phyloP scores from a whole-genome alignment of 352 stramenopile species.

The Phytopythium vexans region DNA sequence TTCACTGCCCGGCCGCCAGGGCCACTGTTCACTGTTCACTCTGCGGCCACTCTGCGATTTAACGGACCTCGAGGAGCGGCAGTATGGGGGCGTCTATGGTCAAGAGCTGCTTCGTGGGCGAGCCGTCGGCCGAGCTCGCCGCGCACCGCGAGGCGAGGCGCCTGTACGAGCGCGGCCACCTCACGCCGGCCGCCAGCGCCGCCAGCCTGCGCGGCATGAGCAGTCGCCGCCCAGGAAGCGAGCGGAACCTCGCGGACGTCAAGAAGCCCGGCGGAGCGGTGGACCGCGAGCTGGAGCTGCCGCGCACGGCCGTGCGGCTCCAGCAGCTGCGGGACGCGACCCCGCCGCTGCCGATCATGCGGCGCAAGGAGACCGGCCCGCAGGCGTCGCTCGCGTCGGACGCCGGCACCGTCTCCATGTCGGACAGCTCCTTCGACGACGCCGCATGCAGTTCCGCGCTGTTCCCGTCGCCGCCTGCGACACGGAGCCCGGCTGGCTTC shows the following conservation, averaged over 20 bases:
- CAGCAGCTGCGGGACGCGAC: conserved; percentile 17
- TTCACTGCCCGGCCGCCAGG: neutral
- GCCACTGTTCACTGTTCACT: neutral
- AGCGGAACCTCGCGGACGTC: conserved; percentile 14
- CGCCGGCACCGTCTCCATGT: conserved; percentile 25
- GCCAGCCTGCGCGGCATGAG: conserved; percentile 1
- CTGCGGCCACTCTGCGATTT: neutral
- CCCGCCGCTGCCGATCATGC: neutral
- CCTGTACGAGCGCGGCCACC: conserved; percentile 11
- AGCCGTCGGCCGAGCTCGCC: conserved; percentile 9
- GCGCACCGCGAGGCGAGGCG: conserved; percentile 16
- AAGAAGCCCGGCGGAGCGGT: conserved; percentile 1
- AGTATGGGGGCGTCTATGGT: conserved; percentile 37
- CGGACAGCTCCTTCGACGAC: conserved; percentile 44
- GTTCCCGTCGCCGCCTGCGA: conserved; percentile 26
- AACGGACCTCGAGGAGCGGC: neutral
- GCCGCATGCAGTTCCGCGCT: conserved; percentile 15
- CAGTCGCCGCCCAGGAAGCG: conserved; percentile 6
- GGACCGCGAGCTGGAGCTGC: conserved; percentile 12
- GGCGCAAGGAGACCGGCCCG: neutral
- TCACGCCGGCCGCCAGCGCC: neutral
- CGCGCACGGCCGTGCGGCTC: conserved; percentile 24
- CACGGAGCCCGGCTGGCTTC: conserved; percentile 19
- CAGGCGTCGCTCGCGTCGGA: conserved; percentile 20
- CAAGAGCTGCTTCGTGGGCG: conserved; percentile 33